A percentile compares a stretch with the other conserved stretches of the same genome.
Evolutionary conservation across 1,284 basidiomycete genomes (phyloP).

Genomic region (Ganoderma boninense): DNA sequence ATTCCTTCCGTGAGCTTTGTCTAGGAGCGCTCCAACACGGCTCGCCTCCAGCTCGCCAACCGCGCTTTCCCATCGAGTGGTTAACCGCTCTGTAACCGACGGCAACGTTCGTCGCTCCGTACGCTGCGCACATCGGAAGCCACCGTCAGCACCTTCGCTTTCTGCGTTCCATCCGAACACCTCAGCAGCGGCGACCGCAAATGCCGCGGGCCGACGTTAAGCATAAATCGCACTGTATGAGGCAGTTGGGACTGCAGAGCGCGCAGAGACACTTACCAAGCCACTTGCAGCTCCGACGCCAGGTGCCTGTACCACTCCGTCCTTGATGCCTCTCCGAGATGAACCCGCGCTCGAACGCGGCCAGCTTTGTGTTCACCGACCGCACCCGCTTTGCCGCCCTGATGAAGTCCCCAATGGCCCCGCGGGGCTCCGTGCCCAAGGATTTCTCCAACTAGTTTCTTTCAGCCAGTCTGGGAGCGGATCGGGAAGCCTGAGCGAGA

Average conservation of each 20-base stretch:
- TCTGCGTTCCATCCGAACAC: constrained; percentile 2
- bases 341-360: constrained; percentile 86
- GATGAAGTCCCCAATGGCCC: constrained; percentile 47
- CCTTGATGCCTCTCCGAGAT: constrained; percentile 83
- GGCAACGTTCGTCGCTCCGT: constrained; percentile 91
- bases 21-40: constrained; percentile 66
- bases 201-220: neutral
- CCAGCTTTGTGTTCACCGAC: constrained; percentile 75
- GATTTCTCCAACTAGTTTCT: constrained; percentile 30
- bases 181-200: constrained; percentile 16
- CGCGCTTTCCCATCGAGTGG: constrained; percentile 71
- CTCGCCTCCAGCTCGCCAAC: constrained; percentile 71
- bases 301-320: constrained; percentile 88
- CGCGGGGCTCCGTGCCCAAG: constrained; percentile 23
- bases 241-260: neutral
- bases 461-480: constrained; percentile 34
- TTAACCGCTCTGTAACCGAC: constrained; percentile 82
- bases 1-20: constrained; percentile 39
- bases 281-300: constrained; percentile 89
- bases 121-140: constrained; percentile 55
- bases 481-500: constrained; percentile 12
- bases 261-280: constrained; percentile 61
- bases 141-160: constrained; percentile 1
- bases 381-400: constrained; percentile 71
- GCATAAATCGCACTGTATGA: neutral